Evolutionary conservation across 169 alveolate genomes (phyloP).

Genomic region (Plasmodium coatneyi): DNA sequence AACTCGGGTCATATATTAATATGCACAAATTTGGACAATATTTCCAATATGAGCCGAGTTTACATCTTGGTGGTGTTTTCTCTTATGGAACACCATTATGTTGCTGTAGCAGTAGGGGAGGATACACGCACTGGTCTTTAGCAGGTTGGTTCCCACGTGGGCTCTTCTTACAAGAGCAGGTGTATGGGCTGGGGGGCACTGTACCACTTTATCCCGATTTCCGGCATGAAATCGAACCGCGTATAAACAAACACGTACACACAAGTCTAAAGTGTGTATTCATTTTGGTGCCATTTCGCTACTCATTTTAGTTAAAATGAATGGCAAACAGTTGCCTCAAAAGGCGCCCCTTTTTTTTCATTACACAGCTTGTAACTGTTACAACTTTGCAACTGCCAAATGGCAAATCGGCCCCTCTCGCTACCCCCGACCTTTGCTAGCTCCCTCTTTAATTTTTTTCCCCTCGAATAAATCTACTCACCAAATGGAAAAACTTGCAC

Average conservation of each 20-base stretch:
- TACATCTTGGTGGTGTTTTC: not conserved
- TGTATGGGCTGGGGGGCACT: not conserved
- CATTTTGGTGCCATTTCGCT: not conserved
- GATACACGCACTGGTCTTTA: not conserved
- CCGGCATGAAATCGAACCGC: not conserved
- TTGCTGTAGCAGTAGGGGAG: not conserved
- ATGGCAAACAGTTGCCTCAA: not conserved
- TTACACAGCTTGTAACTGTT: too few species aligned
- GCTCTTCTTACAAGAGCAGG: not conserved
- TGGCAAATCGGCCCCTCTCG: not conserved
- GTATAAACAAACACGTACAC: not conserved
- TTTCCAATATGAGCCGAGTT: not conserved
- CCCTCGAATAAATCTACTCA: not conserved
- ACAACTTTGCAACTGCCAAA: not conserved
- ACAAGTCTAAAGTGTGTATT: not conserved
- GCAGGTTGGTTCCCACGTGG: not conserved
- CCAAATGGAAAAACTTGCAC: not conserved
- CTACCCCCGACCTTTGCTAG: not conserved
- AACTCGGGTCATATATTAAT: not conserved
- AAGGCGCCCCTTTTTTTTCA: not conserved
- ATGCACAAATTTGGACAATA: not conserved
- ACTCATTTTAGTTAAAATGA: not conserved
- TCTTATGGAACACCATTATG: not conserved
- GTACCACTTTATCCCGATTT: not conserved
- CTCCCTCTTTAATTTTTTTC: not conserved